Conservation (phyloP, 805 yeast species). For the Metschnikowia vanudenii region DNA sequence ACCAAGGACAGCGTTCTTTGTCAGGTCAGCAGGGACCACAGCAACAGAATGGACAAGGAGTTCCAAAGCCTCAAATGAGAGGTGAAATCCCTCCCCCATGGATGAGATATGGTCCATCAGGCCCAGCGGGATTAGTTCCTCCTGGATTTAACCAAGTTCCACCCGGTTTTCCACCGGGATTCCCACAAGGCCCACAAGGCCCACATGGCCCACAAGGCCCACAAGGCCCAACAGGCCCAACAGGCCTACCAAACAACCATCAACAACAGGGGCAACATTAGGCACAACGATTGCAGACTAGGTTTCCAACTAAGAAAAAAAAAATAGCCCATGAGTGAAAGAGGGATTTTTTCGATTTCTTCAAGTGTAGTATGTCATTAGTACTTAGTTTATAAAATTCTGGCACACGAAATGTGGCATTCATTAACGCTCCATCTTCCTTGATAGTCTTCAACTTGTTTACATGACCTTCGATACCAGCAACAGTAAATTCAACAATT, state of each 20-base stretch:
- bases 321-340: neutral
- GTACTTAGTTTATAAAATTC: neutral
- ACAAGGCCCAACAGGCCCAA: constrained; percentile 12
- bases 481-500: constrained; percentile 60
- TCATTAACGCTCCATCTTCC: neutral
- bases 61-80: neutral
- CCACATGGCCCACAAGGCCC: constrained; percentile 11
- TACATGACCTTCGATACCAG: constrained; percentile 23
- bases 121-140: constrained; percentile 8
- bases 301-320: too few relatives aligned
- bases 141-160: constrained; percentile 7
- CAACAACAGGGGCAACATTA: constrained; percentile 2
- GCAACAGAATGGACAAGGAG: constrained; percentile 16
- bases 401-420: too few relatives aligned
- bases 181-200: constrained; percentile 4
- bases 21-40: constrained; percentile 1
- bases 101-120: constrained; percentile 16
- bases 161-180: constrained; percentile 14
- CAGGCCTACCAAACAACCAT: too few relatives aligned
- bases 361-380: neutral
- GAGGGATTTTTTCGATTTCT: neutral
- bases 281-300: neutral
- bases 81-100: constrained; percentile 16
- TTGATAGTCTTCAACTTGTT: neutral
- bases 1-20: constrained; percentile 11